Base-by-base conservation (phyloP, 225 moss, liverwort and hornwort genomes). In the Neckera pumila region DNA sequence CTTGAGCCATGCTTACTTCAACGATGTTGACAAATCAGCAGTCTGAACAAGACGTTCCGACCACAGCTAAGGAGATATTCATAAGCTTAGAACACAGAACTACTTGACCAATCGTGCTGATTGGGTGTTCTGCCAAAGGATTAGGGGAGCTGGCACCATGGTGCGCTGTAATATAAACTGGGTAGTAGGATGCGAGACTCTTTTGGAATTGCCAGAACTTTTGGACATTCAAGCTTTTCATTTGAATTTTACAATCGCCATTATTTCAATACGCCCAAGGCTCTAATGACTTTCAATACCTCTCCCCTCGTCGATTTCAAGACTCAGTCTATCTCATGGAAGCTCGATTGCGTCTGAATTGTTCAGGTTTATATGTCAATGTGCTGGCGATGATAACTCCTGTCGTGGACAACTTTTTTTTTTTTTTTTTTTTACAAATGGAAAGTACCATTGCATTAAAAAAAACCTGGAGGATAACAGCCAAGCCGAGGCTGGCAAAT, bases 1-100 rank as follows among this genome's bases (percentile, higher is more conserved):
- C 25, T 84, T 93, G 80, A 91, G 89, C 71, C 94, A 94, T 56
- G 71, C 95, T 0, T 95, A 92, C 90, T 93, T 95, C 86, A 75
- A 89, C 20, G 92, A 92, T 43, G 81, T 95, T 76, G 93, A 93
- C 78, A 95, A 91, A 21, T 20, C 90, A 34, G 62, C 86, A 28
- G 56, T 90, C 36, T 89, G 30, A 87, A 26, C 8, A 6, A n/a
- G 22, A 22, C 7, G 13, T 16, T 34, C 20, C 6, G 43, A 81
- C 33, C 53, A 28, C 14, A 54, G 36, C 63, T 5, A 47, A 14
- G 71, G 7, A 51, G 11, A 17, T 3, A 12, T 25, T 33, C 33
- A 43, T 20, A 4, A 79, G 3, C 20, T 11, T 27, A 27, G 62
- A 42, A 64, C 77, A n/a, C 45, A 28, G 30, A 65, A 21, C 34